A percentile compares a stretch with the other conserved stretches of the same genome.
Evolutionary conservation across 2,329 filamentous ascomycete species (phyloP).

Genomic region (Seiridium unicorne): DNA sequence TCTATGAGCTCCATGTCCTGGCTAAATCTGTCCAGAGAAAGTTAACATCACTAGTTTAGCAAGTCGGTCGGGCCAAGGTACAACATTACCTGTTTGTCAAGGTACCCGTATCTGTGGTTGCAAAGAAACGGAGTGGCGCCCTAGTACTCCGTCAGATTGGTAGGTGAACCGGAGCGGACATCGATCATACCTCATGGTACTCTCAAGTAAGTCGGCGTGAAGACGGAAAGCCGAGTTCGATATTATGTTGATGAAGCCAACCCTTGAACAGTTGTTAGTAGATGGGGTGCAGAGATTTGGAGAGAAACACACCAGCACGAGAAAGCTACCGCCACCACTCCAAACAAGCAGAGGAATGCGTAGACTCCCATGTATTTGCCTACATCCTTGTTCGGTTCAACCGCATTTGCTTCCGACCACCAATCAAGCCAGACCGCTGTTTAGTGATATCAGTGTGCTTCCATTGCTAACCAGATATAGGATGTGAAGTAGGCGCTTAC

Average conservation of each 20-base stretch:
- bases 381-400: constrained; percentile 7
- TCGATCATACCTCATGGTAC: neutral
- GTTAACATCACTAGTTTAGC: neutral
- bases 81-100: constrained; percentile 3
- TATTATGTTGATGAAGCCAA: neutral
- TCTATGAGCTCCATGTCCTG: constrained; percentile 10
- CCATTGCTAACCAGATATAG: neutral
- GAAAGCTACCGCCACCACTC: neutral
- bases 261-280: neutral
- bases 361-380: constrained; percentile 5
- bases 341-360: neutral
- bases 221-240: neutral
- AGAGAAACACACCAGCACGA: neutral
- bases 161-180: neutral
- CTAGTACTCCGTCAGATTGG: neutral
- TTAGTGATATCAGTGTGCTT: neutral
- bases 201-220: neutral
- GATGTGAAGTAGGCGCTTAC: neutral
- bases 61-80: too few species aligned
- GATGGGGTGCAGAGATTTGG: neutral
- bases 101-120: neutral
- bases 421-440: constrained; percentile 8
- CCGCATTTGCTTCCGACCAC: constrained; percentile 8
- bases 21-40: neutral
- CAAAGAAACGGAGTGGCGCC: constrained; percentile 6